Percentiles rank a stretch among this genome's conserved stretches.
These are phyloP conservation scores for Acorus calamus DNA, from an alignment of 106 monocot species.

Conservation along the genomic window DNA sequence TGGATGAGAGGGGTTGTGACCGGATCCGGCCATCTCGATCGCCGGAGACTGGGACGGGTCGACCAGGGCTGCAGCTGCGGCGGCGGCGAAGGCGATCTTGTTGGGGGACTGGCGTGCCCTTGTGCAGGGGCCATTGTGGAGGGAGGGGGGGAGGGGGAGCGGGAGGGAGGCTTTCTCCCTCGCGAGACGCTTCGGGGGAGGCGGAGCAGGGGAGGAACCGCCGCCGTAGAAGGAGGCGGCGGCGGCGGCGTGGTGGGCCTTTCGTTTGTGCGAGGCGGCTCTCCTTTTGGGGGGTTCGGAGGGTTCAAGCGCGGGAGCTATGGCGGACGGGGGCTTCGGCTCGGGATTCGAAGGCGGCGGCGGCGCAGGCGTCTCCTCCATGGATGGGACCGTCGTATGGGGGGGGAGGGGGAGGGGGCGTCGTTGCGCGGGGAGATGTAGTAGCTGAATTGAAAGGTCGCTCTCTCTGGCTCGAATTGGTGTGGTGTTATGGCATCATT, in stretches of 20 bases:
- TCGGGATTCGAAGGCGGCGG: slow-evolving; percentile 23
- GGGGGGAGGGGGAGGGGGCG: neutral
- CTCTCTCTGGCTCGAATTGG: no score
- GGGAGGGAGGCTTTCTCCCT: slow-evolving; percentile 55
- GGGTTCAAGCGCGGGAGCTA: slow-evolving; percentile 7
- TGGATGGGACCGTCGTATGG: slow-evolving; percentile 4
- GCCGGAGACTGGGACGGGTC: slow-evolving; percentile 1
- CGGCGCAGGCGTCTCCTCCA: neutral
- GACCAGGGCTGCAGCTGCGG: neutral
- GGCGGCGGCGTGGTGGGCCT: slow-evolving; percentile 15
- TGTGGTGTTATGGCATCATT: no score
- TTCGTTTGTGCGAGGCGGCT: slow-evolving; percentile 24
- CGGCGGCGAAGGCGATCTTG: slow-evolving; percentile 31
- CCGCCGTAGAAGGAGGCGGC: slow-evolving; percentile 12
- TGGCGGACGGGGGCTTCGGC: slow-evolving; percentile 36
- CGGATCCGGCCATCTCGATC: slow-evolving; percentile 8
- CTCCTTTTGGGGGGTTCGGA: no score
- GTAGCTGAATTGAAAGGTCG: no score
- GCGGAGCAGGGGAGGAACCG: slow-evolving; percentile 11
- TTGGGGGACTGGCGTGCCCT: slow-evolving; percentile 70
- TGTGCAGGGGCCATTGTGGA: slow-evolving; percentile 62
- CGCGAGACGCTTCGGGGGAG: slow-evolving; percentile 49
- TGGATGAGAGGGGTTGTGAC: neutral
- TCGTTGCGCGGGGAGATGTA: neutral
- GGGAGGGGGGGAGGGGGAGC: slow-evolving; percentile 18